A percentile compares a stretch with the other conserved stretches of the same genome.
phyloP scores from a whole-genome alignment of 768 basidiomycete species.

The Solioccasus polychromus region DNA sequence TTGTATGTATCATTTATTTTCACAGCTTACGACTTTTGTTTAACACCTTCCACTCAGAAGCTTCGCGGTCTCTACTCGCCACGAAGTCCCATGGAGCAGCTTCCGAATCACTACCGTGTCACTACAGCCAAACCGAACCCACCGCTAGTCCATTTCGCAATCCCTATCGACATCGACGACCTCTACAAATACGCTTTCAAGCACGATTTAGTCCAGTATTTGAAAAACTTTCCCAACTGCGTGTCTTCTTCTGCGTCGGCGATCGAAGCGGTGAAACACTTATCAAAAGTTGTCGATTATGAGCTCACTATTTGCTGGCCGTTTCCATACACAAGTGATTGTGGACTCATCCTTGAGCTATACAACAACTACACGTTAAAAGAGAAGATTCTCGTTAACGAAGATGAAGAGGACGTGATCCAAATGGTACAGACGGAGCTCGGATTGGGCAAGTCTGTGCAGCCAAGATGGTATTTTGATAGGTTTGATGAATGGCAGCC shows the following conservation, averaged over 20 bases:
- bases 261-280: not conserved
- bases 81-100: not conserved
- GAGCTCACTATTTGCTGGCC: not conserved
- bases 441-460: not conserved
- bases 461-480: not conserved
- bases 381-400: not conserved
- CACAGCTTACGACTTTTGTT: too few relatives aligned
- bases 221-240: not conserved
- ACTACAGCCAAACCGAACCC: not conserved
- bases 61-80: not conserved
- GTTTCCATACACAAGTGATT: not conserved
- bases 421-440: not conserved
- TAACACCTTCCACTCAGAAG: not conserved
- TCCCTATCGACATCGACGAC: not conserved
- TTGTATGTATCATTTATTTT: too few relatives aligned
- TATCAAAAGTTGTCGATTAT: not conserved
- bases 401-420: not conserved
- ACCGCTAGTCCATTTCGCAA: not conserved
- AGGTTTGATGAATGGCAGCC: not conserved
- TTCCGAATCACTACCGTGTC: not conserved
- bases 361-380: slow-evolving; percentile 1
- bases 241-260: not conserved
- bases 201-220: not conserved
- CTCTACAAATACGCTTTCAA: not conserved
- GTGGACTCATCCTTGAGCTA: not conserved